Evolutionary conservation across 108 stramenopile species (phyloP), one percentile per base, ranked within the genome.

Genomic region (Aurantiochytrium sp.): DNA sequence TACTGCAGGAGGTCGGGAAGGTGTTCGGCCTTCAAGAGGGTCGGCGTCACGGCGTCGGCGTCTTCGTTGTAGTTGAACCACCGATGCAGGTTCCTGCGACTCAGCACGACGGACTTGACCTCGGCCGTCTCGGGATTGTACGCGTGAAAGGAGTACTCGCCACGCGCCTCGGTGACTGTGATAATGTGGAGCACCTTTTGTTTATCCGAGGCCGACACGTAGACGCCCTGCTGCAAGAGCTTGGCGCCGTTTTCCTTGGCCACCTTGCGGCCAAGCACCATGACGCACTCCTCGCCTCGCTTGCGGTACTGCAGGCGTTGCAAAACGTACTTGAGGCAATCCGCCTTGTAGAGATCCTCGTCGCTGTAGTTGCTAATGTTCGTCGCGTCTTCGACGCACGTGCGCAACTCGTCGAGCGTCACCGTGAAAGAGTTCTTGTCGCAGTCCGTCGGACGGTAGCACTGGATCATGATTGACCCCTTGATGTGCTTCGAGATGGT

Each of bases 41-140:
- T 12, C 54, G 88, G 88, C 0, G 31, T 41, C 4, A 53, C 15
- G 27, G 73, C 69, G 54, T 85, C 48, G 12, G 53, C 3, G 21
- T 30, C 36, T 27, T 55, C 55, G 15, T 88, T 52, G 54, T 55
- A 81, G 73, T 81, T 24, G 30, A 81, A 81, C 73, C 73, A 81
- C 17, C 12, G n/a, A 24, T 81, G 73, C 73, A 81, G 32, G 12
- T 81, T 81, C 19, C 32, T 48, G 45, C 73, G 73, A 2, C 42
- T 81, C 45, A 81, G 45, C 24, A 81, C 19, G 10, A 81, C 73
- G 12, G 73, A 41, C 45, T 81, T 81, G 73, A 81, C 32, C 39
- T 48, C 73, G 6, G 19, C 73, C 6, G 39, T 39, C 19, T 6
- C 45, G 6, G 73, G 73, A n/a, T 81, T 81, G 45, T 81, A 81